Evolutionary conservation across 495 filamentous ascomycete genomes (phyloP), one percentile per base, ranked within the genome.

Genomic region (Talaromyces stipitatus): DNA sequence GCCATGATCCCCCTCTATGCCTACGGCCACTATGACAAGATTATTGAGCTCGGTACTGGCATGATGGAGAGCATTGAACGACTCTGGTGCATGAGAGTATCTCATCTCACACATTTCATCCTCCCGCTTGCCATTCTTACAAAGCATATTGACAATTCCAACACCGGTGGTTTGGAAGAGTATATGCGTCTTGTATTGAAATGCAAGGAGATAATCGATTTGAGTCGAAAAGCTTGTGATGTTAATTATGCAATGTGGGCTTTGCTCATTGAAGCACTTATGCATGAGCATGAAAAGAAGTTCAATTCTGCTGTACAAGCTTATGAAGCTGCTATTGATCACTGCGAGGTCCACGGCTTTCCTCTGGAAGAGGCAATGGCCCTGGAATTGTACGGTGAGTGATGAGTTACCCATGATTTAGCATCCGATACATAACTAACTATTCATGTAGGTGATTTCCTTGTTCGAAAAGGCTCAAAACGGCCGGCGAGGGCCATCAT

Each of bases 181-280:
- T 67, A 83, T n/a, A 64, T 85, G 48, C 70, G 84, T 11, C 79
- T 75, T 12, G 76, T 88, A 0, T 59, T 75, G 29, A 60, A 76
- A 56, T 79, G 87, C 24, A 82, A 85, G 60, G 75, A 78, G 28
- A 79, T 82, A 65, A 84, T 95, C 30, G 83, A 85, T 59, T 81
- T 82, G 60, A 89, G 85, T 73, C 75, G 86, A 55, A 69, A 70
- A 22, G 75, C 88, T 26, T 89, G 84, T 41, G 80, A 87, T 63
- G 82, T 88, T 51, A 96, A 95, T 65, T 95, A 95, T 65, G 71
- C 85, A 23, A 78, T 84, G 62, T 94, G 88, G 87, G 83, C 85
- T 3, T 79, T 83, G 58, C 68, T 90, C 22, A 72, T 96, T 3
- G 85, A 89, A 41, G 91, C 89, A 2, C 80, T 90, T 57, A 67